A percentile compares a stretch with the other conserved stretches of the same genome.
Conservation (phyloP, 2,329 filamentous ascomycete species). For the Alternaria angustiovoidea region DNA sequence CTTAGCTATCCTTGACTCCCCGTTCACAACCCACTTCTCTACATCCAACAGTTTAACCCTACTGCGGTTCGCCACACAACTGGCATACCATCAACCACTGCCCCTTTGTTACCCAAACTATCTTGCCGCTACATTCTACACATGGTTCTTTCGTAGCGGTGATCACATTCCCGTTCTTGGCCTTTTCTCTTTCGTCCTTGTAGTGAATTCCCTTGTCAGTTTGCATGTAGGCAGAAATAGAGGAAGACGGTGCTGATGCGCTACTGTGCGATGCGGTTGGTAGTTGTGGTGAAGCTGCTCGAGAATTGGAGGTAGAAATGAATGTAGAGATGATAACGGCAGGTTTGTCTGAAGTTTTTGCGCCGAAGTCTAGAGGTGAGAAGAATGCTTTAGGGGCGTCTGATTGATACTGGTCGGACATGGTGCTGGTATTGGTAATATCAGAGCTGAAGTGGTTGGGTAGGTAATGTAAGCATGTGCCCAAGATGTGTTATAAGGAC, state of each 20-base stretch:
- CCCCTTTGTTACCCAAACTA: conserved; percentile 13
- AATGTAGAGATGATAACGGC: background rate
- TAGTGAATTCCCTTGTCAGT: background rate
- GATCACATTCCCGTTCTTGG: conserved; percentile 6
- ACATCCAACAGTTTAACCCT: background rate
- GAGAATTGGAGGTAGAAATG: background rate
- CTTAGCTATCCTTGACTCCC: background rate
- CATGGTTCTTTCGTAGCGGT: conserved; percentile 1
- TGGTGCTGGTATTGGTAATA: background rate
- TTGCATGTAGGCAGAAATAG: background rate
- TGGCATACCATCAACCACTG: conserved; percentile 15
- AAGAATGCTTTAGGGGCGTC: background rate
- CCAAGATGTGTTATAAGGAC: background rate
- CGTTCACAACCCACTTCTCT: background rate
- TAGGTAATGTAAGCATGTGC: background rate
- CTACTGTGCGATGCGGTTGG: background rate
- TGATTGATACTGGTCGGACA: background rate
- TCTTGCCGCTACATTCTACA: conserved; percentile 5
- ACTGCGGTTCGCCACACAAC: conserved; percentile 9
- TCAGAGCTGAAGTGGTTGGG: background rate
- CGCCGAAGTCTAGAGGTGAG: background rate
- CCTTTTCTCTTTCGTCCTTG: conserved; percentile 12
- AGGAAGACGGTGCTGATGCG: background rate
- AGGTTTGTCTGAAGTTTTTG: background rate
- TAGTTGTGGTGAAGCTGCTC: background rate